Evolutionary conservation across 352 stramenopile genomes (phyloP), one percentile per base, ranked within the genome.

Genomic region (Globisporangium orthogonon): DNA sequence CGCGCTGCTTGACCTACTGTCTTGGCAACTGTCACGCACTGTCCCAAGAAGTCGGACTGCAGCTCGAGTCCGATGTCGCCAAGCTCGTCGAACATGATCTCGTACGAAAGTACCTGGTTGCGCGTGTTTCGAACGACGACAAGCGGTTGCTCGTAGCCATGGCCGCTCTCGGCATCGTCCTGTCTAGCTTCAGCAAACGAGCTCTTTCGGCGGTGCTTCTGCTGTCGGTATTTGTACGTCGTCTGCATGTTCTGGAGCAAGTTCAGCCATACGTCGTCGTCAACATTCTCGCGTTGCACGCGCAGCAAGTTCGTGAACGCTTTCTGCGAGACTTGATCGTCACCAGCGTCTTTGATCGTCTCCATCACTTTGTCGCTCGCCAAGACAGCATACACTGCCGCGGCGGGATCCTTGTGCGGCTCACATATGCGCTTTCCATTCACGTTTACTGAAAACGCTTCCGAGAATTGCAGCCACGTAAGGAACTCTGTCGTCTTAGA

Each of bases 101-200:
- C 73, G 56, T 83, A 83, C 40, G 73, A 82, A 6, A 86, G 47
- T n/a, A 83, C 70, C 68, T 86, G 74, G 53, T 86, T 83, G n/a
- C 63, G 51, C 23, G 73, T 82, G 55, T 86, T 83, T 4, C 74
- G 69, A 0, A 86, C 69, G n/a, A 82, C 65, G 2, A 83, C 69
- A 9, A 75, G 60, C 15, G 73, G 73, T 30, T 70, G 48, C 29
- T 73, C 64, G n/a, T 62, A 50, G 2, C 55, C 61, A 33, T 69
- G 64, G 11, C 58, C 52, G 18, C 60, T 39, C n/a, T 28, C 17
- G 5, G 63, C 57, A 0, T 56, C 39, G 3, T 58, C 54, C 14
- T 4, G 30, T 14, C 60, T 47, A 7, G 10, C 33, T 1, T 63
- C 54, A 11, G 50, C 23, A 7, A 68, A 47, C 28, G 66, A 75